Evolutionary conservation across 768 basidiomycete species (phyloP).

Genomic region (Mycena venus): DNA sequence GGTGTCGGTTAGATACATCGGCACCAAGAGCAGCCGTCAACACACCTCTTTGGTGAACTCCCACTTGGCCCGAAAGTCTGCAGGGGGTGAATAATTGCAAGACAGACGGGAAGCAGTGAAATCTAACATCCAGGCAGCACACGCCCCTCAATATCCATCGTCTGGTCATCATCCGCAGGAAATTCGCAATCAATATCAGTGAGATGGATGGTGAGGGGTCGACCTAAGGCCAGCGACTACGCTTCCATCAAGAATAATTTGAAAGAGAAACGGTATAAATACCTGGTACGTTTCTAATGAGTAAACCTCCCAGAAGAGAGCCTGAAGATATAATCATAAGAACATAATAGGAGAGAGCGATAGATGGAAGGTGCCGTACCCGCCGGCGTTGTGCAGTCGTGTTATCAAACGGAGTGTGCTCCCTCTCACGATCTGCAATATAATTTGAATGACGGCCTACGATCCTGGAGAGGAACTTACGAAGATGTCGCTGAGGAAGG

Average conservation of each 20-base stretch:
- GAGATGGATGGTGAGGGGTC: constrained; percentile 16
- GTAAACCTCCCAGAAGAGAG: constrained; percentile 21
- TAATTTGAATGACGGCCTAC: too few species aligned
- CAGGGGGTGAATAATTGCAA: neutral
- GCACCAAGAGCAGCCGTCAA: too few species aligned
- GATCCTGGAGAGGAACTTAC: neutral
- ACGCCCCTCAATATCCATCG: neutral
- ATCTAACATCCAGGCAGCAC: neutral
- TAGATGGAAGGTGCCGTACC: neutral
- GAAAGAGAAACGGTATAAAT: neutral
- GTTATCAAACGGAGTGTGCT: neutral
- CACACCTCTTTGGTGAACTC: constrained; percentile 1
- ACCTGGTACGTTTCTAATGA: constrained; percentile 39
- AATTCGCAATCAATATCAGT: constrained; percentile 34
- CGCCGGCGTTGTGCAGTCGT: neutral
- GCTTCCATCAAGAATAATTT: neutral
- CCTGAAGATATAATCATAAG: neutral
- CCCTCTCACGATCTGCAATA: constrained; percentile 1
- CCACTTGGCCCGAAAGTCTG: constrained; percentile 4
- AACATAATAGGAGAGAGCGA: neutral
- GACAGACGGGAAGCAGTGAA: too few species aligned
- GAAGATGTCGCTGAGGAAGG: constrained; percentile 5
- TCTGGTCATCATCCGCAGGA: constrained; percentile 5
- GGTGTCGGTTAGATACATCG: neutral
- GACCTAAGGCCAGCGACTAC: constrained; percentile 46